Conservation (phyloP, 805 yeast species). For the Vanderwaltozyma verrucispora region DNA sequence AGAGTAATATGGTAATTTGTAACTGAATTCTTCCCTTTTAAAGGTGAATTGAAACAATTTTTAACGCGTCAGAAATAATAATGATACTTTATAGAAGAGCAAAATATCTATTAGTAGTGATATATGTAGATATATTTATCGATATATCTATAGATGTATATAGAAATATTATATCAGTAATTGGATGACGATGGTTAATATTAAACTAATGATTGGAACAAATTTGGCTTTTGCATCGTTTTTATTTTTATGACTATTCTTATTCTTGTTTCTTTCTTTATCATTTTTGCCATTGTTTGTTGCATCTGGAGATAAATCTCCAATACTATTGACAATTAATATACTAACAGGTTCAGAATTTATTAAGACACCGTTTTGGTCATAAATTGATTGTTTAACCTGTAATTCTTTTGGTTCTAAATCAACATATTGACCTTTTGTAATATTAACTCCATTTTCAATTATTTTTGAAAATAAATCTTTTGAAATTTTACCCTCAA, state of each 20-base stretch:
- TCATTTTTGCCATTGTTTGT: neutral
- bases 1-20: too few species aligned
- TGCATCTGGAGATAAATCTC: neutral
- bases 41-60: too few species aligned
- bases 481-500: constrained; percentile 30
- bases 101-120: too few species aligned
- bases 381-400: constrained; percentile 35
- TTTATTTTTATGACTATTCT: neutral
- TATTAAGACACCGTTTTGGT: constrained; percentile 32
- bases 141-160: too few species aligned
- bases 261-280: neutral
- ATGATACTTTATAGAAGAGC: too few species aligned
- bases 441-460: constrained; percentile 37
- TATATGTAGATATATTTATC: too few species aligned
- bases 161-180: too few species aligned
- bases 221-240: neutral
- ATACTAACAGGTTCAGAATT: constrained; percentile 11
- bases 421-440: constrained; percentile 40
- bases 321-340: constrained; percentile 7
- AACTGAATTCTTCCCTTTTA: too few species aligned
- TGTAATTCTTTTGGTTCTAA: constrained; percentile 35
- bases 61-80: too few species aligned
- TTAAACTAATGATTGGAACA: neutral
- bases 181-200: neutral
- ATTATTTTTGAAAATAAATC: constrained; percentile 39